Percentiles rank a stretch among this genome's conserved stretches.
These are phyloP conservation scores for Pisolithus microcarpus DNA, from an alignment of 768 basidiomycete species.

Conservation along the genomic window DNA sequence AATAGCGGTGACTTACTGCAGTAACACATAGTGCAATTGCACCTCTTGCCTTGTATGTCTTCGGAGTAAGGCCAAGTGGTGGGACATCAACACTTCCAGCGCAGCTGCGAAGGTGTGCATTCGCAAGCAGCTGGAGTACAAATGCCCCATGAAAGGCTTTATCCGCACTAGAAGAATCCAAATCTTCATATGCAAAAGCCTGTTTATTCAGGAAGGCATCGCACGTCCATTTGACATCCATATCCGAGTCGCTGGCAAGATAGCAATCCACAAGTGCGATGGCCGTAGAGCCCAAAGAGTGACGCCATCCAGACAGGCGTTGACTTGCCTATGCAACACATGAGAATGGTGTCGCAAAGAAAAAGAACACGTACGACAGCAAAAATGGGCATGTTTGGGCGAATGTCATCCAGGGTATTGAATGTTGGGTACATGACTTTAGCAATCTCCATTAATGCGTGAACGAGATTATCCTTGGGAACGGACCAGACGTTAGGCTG, in stretches of 20 bases:
- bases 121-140: neutral
- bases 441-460: neutral
- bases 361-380: neutral
- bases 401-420: neutral
- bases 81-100: neutral
- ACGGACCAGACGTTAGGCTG: neutral
- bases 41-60: neutral
- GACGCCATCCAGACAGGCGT: neutral
- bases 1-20: neutral
- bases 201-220: neutral
- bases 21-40: neutral
- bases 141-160: neutral
- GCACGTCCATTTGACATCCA: neutral
- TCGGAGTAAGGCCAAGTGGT: neutral
- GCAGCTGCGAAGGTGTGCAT: neutral
- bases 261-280: neutral
- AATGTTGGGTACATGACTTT: neutral
- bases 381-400: neutral
- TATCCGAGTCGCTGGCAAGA: neutral
- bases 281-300: neutral
- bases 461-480: neutral
- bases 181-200: neutral
- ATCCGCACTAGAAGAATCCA: neutral
- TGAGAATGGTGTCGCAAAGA: neutral
- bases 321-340: neutral